Conservation (phyloP, 2,329 filamentous ascomycete genomes). For the Bipolaris bicolor region DNA sequence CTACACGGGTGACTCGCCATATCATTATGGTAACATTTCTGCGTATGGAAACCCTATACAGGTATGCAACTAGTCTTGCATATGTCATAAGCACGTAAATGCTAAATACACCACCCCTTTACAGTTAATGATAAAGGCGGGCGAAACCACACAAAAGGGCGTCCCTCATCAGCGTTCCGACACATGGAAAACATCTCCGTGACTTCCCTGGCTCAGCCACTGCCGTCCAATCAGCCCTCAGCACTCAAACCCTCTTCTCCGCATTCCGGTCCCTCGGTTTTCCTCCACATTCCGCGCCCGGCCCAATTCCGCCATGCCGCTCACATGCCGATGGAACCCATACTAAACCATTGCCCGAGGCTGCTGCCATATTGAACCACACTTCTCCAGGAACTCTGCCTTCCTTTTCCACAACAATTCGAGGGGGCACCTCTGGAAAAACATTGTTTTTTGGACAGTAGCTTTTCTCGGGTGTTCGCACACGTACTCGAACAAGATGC, state of each 20-base stretch:
- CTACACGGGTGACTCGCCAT: too few species aligned
- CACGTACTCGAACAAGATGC: conserved; percentile 28
- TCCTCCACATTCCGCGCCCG: conserved; percentile 24
- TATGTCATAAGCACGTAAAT: too few species aligned
- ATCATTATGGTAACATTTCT: too few species aligned
- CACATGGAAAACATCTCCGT: conserved; percentile 19
- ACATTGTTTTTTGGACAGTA: background rate
- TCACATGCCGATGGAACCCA: conserved; percentile 23
- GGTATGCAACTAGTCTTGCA: too few species aligned
- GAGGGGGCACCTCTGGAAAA: background rate
- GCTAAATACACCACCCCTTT: too few species aligned
- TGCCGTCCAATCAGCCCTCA: conserved; percentile 18
- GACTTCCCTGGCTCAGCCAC: conserved; percentile 16
- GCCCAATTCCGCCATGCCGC: conserved; percentile 16
- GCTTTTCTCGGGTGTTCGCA: background rate
- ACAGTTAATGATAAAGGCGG: too few species aligned
- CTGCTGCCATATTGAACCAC: conserved; percentile 1
- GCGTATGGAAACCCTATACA: too few species aligned
- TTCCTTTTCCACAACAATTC: background rate
- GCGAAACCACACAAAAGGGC: background rate
- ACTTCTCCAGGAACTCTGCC: background rate
- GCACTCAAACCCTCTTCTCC: conserved; percentile 17
- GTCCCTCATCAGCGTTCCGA: background rate
- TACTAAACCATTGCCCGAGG: conserved; percentile 19
- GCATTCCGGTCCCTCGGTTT: conserved; percentile 12